Evolutionary conservation across 495 filamentous ascomycete genomes (phyloP).

Genomic region (Neurospora tetrasperma): DNA sequence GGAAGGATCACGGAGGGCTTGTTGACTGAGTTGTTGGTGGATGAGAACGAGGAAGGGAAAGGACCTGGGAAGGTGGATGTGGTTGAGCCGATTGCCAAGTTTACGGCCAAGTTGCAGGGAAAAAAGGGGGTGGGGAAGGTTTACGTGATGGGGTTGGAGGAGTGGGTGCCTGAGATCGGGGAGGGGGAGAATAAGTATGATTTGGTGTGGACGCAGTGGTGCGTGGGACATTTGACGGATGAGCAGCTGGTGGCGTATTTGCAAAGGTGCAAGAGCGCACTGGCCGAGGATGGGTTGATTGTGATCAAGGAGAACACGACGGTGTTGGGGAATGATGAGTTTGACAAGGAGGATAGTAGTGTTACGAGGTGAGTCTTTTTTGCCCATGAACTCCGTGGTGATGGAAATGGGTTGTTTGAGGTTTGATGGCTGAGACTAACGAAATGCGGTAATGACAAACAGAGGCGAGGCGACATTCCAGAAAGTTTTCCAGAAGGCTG

Average conservation of each 20-base stretch:
- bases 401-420: too few relatives aligned
- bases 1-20: slow-evolving; percentile 43
- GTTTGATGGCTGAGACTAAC: background rate
- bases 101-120: slow-evolving; percentile 35
- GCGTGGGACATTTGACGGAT: slow-evolving; percentile 84
- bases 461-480: slow-evolving; percentile 63
- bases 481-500: slow-evolving; percentile 57
- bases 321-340: slow-evolving; percentile 53
- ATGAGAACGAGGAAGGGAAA: background rate
- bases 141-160: slow-evolving; percentile 53
- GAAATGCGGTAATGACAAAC: background rate
- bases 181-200: slow-evolving; percentile 38
- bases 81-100: slow-evolving; percentile 38
- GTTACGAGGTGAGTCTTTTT: slow-evolving; percentile 48
- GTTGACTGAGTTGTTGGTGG: background rate
- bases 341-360: slow-evolving; percentile 67
- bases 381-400: too few relatives aligned
- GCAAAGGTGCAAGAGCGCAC: slow-evolving; percentile 43
- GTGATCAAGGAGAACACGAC: slow-evolving; percentile 85
- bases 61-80: slow-evolving; percentile 29
- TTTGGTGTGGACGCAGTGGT: slow-evolving; percentile 78
- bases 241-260: slow-evolving; percentile 59
- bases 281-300: slow-evolving; percentile 46
- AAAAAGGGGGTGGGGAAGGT: slow-evolving; percentile 42
- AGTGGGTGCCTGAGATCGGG: slow-evolving; percentile 46